Conservation (phyloP, 306 rosid genomes). For the Rosa multiflora region DNA sequence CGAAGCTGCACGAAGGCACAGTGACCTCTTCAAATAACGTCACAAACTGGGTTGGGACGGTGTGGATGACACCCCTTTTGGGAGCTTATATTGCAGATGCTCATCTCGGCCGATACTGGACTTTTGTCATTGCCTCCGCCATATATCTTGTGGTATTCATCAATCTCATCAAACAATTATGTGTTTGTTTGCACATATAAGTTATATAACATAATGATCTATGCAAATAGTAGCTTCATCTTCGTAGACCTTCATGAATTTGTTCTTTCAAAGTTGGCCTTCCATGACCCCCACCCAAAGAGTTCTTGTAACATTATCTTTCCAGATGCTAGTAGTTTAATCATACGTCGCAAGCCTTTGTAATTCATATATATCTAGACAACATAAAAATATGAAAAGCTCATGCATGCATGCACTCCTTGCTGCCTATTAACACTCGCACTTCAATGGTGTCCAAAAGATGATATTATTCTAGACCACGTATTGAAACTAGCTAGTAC, state of each 20-base stretch:
- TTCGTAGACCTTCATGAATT: background rate
- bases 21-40: slow-evolving; percentile 53
- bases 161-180: background rate
- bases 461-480: background rate
- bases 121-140: slow-evolving; percentile 48
- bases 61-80: slow-evolving; percentile 53
- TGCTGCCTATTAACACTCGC: background rate
- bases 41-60: slow-evolving; percentile 59
- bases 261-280: background rate
- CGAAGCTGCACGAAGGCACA: slow-evolving; percentile 54
- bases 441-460: background rate
- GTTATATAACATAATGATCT: background rate
- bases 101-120: slow-evolving; percentile 50
- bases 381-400: background rate
- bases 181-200: background rate
- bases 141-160: slow-evolving; percentile 50
- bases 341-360: background rate
- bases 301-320: background rate
- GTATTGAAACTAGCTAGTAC: background rate
- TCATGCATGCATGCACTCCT: background rate
- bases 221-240: background rate
- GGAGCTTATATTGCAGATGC: slow-evolving; percentile 62
- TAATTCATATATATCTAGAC: background rate
- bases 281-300: background rate
- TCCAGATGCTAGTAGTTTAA: background rate